Percentiles rank a stretch among this genome's conserved stretches.
These are phyloP conservation scores for Wickerhamiella azymoides DNA, from an alignment of 805 yeast species.

Conservation along the genomic window DNA sequence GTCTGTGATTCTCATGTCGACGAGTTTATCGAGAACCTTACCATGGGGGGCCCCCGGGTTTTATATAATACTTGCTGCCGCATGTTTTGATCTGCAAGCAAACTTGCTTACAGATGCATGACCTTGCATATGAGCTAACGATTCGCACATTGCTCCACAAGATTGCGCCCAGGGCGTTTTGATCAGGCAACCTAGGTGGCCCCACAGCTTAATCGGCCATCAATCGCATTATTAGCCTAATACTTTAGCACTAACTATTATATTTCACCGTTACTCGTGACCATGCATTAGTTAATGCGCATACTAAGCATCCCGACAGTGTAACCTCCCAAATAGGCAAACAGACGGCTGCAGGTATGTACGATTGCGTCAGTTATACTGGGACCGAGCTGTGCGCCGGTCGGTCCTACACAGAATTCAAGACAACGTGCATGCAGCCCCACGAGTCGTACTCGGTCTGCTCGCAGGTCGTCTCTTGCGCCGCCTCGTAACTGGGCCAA, in stretches of 20 bases:
- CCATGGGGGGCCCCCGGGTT: neutral
- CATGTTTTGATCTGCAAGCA: conserved; percentile 12
- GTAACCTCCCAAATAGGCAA: conserved; percentile 5
- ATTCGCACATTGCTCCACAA: conserved; percentile 2
- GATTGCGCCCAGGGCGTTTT: neutral
- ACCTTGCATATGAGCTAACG: conserved; percentile 3
- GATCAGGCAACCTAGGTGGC: neutral
- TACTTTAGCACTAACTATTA: no score
- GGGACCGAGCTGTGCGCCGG: neutral
- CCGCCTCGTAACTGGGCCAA: neutral
- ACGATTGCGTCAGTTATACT: neutral
- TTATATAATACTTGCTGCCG: conserved; percentile 9
- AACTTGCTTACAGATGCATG: conserved; percentile 8
- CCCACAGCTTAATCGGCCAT: neutral
- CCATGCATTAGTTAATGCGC: neutral
- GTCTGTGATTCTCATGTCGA: conserved; percentile 57
- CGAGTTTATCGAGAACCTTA: neutral
- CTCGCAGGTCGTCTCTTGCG: neutral
- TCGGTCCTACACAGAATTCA: neutral
- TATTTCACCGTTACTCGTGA: neutral
- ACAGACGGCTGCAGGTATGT: conserved; percentile 6
- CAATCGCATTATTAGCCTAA: neutral
- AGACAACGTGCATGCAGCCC: neutral
- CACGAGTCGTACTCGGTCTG: no score
- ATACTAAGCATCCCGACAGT: conserved; percentile 8